Conservation (phyloP, 805 yeast genomes). For the Kazachstania taianensis region DNA sequence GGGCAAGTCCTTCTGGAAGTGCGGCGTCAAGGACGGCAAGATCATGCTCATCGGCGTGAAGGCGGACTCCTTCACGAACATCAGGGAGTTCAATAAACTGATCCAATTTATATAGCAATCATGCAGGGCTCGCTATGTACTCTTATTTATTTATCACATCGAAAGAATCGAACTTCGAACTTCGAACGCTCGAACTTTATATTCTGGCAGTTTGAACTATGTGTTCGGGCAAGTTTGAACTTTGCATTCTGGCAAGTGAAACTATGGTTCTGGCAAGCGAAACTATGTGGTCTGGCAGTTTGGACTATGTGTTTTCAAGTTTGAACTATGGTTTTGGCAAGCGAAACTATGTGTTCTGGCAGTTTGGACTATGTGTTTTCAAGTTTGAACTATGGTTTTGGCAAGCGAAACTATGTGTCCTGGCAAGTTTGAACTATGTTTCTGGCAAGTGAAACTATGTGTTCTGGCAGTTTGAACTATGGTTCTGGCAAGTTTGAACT, state of each 20-base stretch:
- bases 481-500: not conserved
- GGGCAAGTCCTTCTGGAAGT: constrained; percentile 18
- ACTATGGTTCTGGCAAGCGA: too few relatives aligned
- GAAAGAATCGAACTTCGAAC: not conserved
- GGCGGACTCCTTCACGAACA: constrained; percentile 12
- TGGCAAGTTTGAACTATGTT: too few relatives aligned
- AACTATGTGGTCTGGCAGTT: too few relatives aligned
- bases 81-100: constrained; percentile 16
- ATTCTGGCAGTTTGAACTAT: not conserved
- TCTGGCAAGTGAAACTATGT: too few relatives aligned
- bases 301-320: too few relatives aligned
- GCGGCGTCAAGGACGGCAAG: constrained; percentile 13
- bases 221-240: not conserved
- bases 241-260: too few relatives aligned
- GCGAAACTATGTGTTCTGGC: too few relatives aligned
- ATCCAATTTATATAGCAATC: constrained; percentile 10
- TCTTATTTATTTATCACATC: not conserved
- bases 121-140: not conserved
- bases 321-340: too few relatives aligned
- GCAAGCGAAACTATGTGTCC: too few relatives aligned
- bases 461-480: not conserved
- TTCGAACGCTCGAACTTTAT: not conserved
- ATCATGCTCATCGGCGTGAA: constrained; percentile 18
- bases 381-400: too few relatives aligned
- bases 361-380: too few relatives aligned